These are phyloP conservation scores for Fraxinus greggii DNA, from an alignment of 305 asterid genomes.

Conservation along the genomic window DNA sequence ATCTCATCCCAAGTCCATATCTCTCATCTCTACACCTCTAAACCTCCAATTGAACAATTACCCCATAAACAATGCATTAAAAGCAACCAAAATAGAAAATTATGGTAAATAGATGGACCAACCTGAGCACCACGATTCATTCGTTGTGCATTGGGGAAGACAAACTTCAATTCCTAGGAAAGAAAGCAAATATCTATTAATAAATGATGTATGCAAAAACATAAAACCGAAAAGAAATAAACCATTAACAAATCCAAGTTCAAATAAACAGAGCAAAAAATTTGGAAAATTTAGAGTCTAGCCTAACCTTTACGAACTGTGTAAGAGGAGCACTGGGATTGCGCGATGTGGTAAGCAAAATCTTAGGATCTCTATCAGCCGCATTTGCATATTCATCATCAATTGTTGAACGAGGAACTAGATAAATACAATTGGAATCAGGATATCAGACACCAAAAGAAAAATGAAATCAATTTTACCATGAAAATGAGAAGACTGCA, in stretches of 20 bases:
- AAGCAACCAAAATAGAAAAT: neutral
- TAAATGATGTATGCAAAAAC: neutral
- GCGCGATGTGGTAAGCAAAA: slow-evolving; percentile 81
- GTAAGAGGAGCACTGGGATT: slow-evolving; percentile 91
- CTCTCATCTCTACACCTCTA: slow-evolving; percentile 1
- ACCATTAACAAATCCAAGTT: neutral
- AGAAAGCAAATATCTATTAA: slow-evolving; percentile 2
- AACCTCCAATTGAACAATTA: neutral
- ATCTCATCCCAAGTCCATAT: neutral
- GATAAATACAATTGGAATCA: slow-evolving; percentile 11
- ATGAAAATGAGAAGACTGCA: neutral
- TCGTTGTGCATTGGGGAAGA: slow-evolving; percentile 81
- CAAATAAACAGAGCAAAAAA: slow-evolving; percentile 5
- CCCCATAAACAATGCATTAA: neutral
- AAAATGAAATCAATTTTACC: neutral
- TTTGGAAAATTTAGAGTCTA: slow-evolving; percentile 8
- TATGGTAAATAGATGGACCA: slow-evolving; percentile 21
- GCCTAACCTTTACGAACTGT: slow-evolving; percentile 78
- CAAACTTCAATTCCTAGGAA: slow-evolving; percentile 62
- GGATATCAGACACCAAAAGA: neutral
- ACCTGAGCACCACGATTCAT: slow-evolving; percentile 99
- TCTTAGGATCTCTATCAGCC: slow-evolving; percentile 71
- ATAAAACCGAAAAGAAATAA: neutral
- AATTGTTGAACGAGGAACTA: slow-evolving; percentile 77
- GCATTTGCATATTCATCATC: slow-evolving; percentile 93